These are phyloP conservation scores for Phytomonas francai DNA, from an alignment of 208 protist genomes.

Conservation along the genomic window DNA sequence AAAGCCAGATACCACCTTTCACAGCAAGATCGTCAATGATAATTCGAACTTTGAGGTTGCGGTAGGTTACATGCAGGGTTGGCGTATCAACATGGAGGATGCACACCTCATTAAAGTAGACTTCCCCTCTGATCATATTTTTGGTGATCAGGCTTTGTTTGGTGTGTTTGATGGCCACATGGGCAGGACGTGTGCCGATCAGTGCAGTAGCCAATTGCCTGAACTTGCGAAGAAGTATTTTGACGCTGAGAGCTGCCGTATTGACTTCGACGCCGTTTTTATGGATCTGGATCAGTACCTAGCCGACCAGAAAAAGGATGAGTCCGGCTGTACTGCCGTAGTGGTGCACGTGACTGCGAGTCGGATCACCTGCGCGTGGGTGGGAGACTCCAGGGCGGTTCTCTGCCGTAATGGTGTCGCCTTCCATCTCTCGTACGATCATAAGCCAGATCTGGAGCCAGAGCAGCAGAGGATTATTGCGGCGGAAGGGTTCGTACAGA, in stretches of 20 bases:
- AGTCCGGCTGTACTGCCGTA: constrained; percentile 72
- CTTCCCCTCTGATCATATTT: constrained; percentile 17
- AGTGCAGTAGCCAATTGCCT: constrained; percentile 32
- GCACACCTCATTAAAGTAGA: constrained; percentile 58
- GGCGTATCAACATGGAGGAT: constrained; percentile 87
- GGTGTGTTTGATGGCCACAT: constrained; percentile 87
- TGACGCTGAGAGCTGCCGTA: constrained; percentile 9
- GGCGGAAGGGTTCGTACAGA: constrained; percentile 81
- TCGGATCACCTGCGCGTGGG: constrained; percentile 81
- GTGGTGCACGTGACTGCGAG: constrained; percentile 56
- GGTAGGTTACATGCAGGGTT: constrained; percentile 83
- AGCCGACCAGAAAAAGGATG: constrained; percentile 29
- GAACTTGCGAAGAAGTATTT: constrained; percentile 22
- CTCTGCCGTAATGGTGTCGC: constrained; percentile 66
- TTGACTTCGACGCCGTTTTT: constrained; percentile 67
- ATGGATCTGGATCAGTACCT: constrained; percentile 59
- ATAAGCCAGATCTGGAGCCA: constrained; percentile 77
- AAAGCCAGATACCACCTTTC: constrained; percentile 60
- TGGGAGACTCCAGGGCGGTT: constrained; percentile 90
- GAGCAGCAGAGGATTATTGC: constrained; percentile 80
- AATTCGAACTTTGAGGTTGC: constrained; percentile 67
- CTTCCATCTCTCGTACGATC: constrained; percentile 83
- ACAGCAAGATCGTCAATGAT: constrained; percentile 27
- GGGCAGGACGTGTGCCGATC: constrained; percentile 35
- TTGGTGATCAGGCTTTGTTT: constrained; percentile 31